phyloP scores from a whole-genome alignment of 1,139 yeast genomes.

The Magnusiomyces sp. region DNA sequence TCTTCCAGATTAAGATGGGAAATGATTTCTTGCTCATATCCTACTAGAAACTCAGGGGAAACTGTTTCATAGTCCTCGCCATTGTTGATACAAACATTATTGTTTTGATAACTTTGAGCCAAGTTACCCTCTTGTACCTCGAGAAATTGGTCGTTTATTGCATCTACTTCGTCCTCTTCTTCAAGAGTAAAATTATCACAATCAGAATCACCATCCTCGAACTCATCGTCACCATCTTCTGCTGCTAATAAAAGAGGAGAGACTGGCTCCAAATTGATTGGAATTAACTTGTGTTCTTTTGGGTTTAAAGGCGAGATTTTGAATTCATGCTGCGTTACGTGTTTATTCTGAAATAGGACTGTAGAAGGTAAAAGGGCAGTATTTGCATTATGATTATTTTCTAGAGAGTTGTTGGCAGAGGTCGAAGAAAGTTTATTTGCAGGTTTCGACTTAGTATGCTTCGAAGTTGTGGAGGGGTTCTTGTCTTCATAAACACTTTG shows the following conservation, averaged over 20 bases:
- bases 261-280: constrained; percentile 20
- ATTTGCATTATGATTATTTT: neutral
- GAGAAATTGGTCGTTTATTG: neutral
- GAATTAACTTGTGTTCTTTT: constrained; percentile 16
- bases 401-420: neutral
- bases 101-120: neutral
- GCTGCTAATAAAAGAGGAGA: constrained; percentile 19
- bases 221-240: constrained; percentile 1
- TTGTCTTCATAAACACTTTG: neutral
- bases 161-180: neutral
- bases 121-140: neutral
- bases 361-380: neutral
- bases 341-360: neutral
- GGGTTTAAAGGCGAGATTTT: constrained; percentile 15
- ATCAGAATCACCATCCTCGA: neutral
- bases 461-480: neutral
- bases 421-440: neutral
- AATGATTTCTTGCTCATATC: constrained; percentile 19
- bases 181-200: neutral
- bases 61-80: constrained; percentile 2
- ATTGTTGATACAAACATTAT: too few relatives aligned
- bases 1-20: constrained; percentile 19
- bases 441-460: neutral
- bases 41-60: constrained; percentile 17
- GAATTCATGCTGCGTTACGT: neutral